Conservation (phyloP, 768 basidiomycete genomes). For the Suillus tomentosus region DNA sequence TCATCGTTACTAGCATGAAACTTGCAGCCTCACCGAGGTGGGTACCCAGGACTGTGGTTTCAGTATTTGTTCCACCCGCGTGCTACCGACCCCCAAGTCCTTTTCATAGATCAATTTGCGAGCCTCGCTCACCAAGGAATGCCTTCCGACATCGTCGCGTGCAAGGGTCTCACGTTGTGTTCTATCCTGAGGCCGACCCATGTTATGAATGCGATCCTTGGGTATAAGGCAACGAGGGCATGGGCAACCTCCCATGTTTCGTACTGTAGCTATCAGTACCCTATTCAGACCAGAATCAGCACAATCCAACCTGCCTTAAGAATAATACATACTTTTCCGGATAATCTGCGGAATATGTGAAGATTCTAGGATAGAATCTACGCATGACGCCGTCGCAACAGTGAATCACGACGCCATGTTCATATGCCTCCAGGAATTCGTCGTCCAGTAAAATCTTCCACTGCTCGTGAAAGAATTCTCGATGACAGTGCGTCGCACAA, state of each 20-base stretch:
- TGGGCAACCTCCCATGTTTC: conserved; percentile 27
- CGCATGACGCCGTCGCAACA: conserved; percentile 21
- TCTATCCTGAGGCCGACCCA: conserved; percentile 16
- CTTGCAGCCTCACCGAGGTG: not conserved
- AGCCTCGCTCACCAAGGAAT: no score
- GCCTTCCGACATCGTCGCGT: conserved; percentile 2
- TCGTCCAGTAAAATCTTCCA: conserved; percentile 23
- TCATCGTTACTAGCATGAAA: no score
- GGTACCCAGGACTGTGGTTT: no score
- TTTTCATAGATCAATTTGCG: no score
- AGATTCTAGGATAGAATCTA: conserved; percentile 23
- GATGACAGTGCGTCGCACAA: conserved; percentile 16
- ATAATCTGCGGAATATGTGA: conserved; percentile 28
- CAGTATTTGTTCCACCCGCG: no score
- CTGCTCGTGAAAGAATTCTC: conserved; percentile 24
- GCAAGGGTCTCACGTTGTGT: not conserved
- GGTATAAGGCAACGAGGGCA: conserved; percentile 29
- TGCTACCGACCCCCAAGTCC: no score
- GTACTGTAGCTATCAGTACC: conserved; percentile 25
- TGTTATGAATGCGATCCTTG: conserved; percentile 11
- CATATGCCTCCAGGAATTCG: conserved; percentile 22
- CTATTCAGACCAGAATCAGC: conserved; percentile 5
- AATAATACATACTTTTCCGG: conserved; percentile 30
- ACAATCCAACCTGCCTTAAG: not conserved
- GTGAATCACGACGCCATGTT: conserved; percentile 20